These are phyloP conservation scores for Chlamydomonas sp. DNA, from an alignment of 139 green algal genomes.

Conservation along the genomic window DNA sequence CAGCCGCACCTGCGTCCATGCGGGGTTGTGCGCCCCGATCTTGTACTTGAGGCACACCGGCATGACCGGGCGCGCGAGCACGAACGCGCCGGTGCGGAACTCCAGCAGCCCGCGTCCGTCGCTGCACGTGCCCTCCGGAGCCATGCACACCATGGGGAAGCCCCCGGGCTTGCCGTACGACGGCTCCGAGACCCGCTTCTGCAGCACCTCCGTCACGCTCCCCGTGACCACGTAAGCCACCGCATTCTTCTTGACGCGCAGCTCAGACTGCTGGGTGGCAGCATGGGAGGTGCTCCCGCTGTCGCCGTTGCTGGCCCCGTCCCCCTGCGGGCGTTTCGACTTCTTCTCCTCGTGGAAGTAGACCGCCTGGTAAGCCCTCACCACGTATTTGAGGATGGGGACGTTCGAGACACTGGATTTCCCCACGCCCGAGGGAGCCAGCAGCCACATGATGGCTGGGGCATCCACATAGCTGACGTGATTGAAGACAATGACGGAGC, in stretches of 20 bases:
- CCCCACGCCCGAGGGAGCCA: constrained; percentile 17
- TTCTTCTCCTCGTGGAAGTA: constrained; percentile 18
- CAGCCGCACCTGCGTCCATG: constrained; percentile 25
- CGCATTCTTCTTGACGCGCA: neutral
- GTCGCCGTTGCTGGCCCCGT: neutral
- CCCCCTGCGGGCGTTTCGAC: neutral
- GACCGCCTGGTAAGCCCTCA: constrained; percentile 20
- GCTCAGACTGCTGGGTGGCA: too few species aligned
- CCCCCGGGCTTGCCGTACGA: constrained; percentile 29
- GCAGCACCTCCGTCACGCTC: constrained; percentile 26
- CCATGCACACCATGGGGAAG: constrained; percentile 35
- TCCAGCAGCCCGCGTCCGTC: constrained; percentile 31
- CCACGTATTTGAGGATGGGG: constrained; percentile 19
- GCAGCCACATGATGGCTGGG: constrained; percentile 13
- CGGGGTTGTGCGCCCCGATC: constrained; percentile 30
- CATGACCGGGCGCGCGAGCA: constrained; percentile 23
- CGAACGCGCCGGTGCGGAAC: constrained; percentile 33
- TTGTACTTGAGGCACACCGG: constrained; percentile 32
- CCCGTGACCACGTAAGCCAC: constrained; percentile 26
- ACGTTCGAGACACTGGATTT: constrained; percentile 13
- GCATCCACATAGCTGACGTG: constrained; percentile 35
- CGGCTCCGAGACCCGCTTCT: constrained; percentile 16
- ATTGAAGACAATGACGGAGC: constrained; percentile 26
- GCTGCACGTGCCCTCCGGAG: constrained; percentile 38
- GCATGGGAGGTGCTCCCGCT: too few species aligned